A percentile compares a stretch with the other conserved stretches of the same genome.
These are phyloP conservation scores for Stachybotrys chlorohalonatus DNA, from an alignment of 2,329 filamentous ascomycete genomes.

Conservation along the genomic window DNA sequence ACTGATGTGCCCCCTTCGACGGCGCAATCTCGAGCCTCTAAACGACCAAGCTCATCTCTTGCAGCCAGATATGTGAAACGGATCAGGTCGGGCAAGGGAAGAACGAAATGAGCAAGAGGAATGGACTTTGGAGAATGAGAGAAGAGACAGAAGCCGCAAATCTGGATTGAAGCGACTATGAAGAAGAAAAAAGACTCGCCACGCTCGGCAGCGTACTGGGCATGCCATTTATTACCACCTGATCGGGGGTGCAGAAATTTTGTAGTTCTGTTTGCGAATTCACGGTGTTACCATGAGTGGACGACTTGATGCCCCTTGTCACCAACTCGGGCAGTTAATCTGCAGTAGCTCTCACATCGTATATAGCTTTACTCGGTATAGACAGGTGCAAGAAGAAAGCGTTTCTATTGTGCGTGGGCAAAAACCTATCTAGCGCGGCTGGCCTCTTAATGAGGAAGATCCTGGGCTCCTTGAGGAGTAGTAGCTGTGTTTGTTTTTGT, in stretches of 20 bases:
- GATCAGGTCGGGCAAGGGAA: background rate
- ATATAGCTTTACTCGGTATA: background rate
- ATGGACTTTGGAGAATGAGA: background rate
- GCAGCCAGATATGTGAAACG: background rate
- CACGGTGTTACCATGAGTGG: too few species aligned
- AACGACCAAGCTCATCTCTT: background rate
- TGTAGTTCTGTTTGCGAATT: too few species aligned
- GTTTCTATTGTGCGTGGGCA: constrained; percentile 22
- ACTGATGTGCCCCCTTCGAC: background rate
- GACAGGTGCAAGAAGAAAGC: background rate
- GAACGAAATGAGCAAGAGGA: background rate
- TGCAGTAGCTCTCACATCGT: too few species aligned
- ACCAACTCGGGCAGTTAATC: too few species aligned
- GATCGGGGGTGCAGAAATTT: too few species aligned
- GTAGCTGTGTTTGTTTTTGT: background rate
- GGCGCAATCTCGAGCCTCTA: background rate
- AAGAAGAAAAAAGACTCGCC: too few species aligned
- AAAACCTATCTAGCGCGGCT: constrained; percentile 15
- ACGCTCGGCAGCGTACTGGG: too few species aligned
- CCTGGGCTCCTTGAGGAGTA: constrained; percentile 1
- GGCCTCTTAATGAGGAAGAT: constrained; percentile 5
- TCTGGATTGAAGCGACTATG: too few species aligned
- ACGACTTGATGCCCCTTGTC: too few species aligned
- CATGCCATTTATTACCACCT: too few species aligned
- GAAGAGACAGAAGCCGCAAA: too few species aligned